Evolutionary conservation across 73 alveolate genomes (phyloP).

Genomic region (Tetrahymena elliotti): DNA sequence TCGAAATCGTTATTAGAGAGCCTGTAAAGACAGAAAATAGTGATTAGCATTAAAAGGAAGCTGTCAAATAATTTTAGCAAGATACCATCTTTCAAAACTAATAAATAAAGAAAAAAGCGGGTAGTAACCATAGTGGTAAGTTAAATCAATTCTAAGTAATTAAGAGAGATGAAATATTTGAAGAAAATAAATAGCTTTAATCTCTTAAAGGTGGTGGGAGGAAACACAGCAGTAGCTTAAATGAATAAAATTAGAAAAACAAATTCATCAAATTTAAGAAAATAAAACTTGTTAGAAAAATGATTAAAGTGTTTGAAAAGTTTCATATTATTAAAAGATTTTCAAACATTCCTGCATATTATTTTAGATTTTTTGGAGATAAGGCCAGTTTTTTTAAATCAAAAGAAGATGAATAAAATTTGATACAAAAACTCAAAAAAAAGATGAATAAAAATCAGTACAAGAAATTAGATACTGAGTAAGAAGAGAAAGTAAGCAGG

Average conservation of each 20-base stretch:
- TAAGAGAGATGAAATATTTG: background rate
- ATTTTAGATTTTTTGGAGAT: background rate
- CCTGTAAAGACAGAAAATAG: background rate
- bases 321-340: background rate
- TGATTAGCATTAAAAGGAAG: no score
- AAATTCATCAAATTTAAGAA: background rate
- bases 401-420: background rate
- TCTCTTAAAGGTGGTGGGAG: no score
- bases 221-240: no score
- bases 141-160: no score
- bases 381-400: background rate
- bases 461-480: background rate
- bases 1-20: background rate
- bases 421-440: background rate
- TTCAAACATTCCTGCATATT: background rate
- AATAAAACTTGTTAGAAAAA: background rate
- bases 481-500: background rate
- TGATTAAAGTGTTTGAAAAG: background rate
- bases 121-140: no score
- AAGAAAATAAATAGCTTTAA: background rate
- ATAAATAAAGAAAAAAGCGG: no score
- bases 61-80: no score
- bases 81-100: no score
- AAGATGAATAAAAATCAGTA: background rate
- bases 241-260: background rate